Evolutionary conservation across 257 asterid species (phyloP), one percentile per base, ranked within the genome.

Genomic region (Ilex aquifolium): DNA sequence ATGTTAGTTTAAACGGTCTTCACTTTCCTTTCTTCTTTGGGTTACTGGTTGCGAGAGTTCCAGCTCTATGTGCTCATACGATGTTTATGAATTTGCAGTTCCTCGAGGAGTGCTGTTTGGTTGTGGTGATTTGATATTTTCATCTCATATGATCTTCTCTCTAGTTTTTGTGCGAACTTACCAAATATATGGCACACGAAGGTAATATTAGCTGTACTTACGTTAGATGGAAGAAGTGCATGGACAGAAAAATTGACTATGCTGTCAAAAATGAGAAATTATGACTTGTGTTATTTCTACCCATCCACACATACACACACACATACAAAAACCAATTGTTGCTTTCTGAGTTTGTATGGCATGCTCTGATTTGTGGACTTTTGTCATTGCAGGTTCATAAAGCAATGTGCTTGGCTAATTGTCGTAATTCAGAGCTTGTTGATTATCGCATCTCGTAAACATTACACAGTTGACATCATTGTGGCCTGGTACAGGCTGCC

Each of bases 61-160:
- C 68, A 51, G 12, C 14, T 16, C 42, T 50, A 14, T 32, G 12
- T 58, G 66, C 70, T 65, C 32, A 68, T 16, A 40, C 61, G 60
- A 29, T 2, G 10, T 53, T 32, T 54, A 13, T 76, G 59, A 32
- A 60, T 67, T 13, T 73, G 73, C 86, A 92, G 98, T 82, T 89
- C 97, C 97, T 56, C 67, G 86, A 16, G 98, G 97, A 13, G 83
- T 89, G 78, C 96, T 89, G 62, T 92, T 85, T 66, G 98, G 98
- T 49, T 92, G 98, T 67, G 98, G 98, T 32, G 98, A 92, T 78
- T 78, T 92, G 71, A 92, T 92, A 82, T 92, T 92, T 79, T 92
- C 98, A 36, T 92, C 98, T 64, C 98, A 92, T 79, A 85, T 92
- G 98, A 92, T 92, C 69, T 92, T 89, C 84, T 83, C 97, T 57